Evolutionary conservation across 2,329 filamentous ascomycete species (phyloP).

Genomic region (Xylaria sp.): DNA sequence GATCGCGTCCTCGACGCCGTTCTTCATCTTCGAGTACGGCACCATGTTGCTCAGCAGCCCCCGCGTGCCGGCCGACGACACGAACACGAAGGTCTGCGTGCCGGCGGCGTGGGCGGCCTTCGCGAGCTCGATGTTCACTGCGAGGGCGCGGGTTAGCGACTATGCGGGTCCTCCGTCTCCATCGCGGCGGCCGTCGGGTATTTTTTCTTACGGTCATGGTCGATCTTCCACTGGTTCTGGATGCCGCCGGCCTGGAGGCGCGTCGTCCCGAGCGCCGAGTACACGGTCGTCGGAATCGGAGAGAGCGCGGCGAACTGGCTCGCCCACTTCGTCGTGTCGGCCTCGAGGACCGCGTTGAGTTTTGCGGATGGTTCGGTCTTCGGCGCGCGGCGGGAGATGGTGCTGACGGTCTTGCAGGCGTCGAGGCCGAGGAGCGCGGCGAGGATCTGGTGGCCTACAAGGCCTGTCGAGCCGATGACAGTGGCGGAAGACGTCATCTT

Average conservation of each 20-base stretch:
- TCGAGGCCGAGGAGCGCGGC: slow-evolving; percentile 61
- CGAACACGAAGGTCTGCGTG: slow-evolving; percentile 75
- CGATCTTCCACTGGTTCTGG: slow-evolving; percentile 83
- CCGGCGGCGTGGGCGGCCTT: slow-evolving; percentile 75
- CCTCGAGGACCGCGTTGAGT: slow-evolving; percentile 68
- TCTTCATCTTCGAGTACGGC: slow-evolving; percentile 75
- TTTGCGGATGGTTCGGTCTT: slow-evolving; percentile 58
- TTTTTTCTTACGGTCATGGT: slow-evolving; percentile 65
- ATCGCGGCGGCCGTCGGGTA: background rate
- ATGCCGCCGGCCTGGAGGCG: slow-evolving; percentile 75
- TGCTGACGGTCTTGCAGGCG: slow-evolving; percentile 60
- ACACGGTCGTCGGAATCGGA: slow-evolving; percentile 67
- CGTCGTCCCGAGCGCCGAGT: slow-evolving; percentile 83
- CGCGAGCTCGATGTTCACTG: slow-evolving; percentile 77
- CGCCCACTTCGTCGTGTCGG: slow-evolving; percentile 74
- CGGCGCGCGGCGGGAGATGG: slow-evolving; percentile 70
- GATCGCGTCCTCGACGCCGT: slow-evolving; percentile 81
- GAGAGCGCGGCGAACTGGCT: slow-evolving; percentile 59
- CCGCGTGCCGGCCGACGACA: slow-evolving; percentile 64
- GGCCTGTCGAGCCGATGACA: slow-evolving; percentile 69
- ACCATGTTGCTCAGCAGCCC: slow-evolving; percentile 49
- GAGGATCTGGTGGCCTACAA: slow-evolving; percentile 77
- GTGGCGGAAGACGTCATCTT: slow-evolving; percentile 46
- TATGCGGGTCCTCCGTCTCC: background rate
- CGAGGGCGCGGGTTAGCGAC: background rate